phyloP scores from a whole-genome alignment of 768 basidiomycete species.

The Cubamyces lactineus region DNA sequence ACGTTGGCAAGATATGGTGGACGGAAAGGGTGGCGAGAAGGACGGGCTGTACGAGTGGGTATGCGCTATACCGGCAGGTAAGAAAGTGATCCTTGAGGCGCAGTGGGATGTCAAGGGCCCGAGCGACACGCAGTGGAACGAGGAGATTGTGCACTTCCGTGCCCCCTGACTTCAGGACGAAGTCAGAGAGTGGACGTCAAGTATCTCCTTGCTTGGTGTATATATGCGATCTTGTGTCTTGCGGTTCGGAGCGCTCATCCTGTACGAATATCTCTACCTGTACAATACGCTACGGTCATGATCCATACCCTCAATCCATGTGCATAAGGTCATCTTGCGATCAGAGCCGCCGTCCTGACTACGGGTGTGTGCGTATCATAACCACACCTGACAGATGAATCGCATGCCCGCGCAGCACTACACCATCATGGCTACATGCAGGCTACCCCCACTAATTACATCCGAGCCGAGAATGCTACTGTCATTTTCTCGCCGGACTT shows the following conservation, averaged over 20 bases:
- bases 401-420: too few relatives aligned
- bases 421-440: too few relatives aligned
- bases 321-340: too few relatives aligned
- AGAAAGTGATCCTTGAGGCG: slow-evolving; percentile 48
- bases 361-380: too few relatives aligned
- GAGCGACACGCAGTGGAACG: slow-evolving; percentile 33
- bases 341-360: not conserved
- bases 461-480: too few relatives aligned
- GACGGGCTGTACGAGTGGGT: slow-evolving; percentile 63
- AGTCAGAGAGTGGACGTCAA: not conserved
- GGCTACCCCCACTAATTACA: too few relatives aligned
- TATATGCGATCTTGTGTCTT: not conserved
- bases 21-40: slow-evolving; percentile 54
- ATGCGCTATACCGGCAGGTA: slow-evolving; percentile 46
- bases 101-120: slow-evolving; percentile 58
- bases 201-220: not conserved
- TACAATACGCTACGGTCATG: too few relatives aligned
- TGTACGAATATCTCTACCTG: too few relatives aligned
- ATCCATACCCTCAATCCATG: too few relatives aligned
- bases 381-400: too few relatives aligned
- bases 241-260: not conserved
- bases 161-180: not conserved
- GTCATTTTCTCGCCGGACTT: too few relatives aligned
- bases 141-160: slow-evolving; percentile 10
- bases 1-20: slow-evolving; percentile 43